These are phyloP conservation scores for Chalciporus chontae DNA, from an alignment of 768 basidiomycete species.

Conservation along the genomic window DNA sequence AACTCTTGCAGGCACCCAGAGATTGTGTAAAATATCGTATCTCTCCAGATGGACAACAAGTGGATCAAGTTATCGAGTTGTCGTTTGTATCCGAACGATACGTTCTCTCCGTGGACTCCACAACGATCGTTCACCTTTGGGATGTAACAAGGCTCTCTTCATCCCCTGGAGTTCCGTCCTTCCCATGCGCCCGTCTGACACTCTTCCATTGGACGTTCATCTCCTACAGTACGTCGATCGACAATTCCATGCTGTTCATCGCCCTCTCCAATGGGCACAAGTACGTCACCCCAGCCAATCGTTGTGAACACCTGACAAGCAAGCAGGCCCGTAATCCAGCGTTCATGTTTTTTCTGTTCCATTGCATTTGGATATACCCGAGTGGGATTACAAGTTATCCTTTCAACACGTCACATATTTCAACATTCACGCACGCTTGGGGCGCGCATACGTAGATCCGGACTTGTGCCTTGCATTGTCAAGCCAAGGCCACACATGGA, in stretches of 20 bases:
- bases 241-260: constrained; percentile 13
- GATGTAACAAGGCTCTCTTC: constrained; percentile 1
- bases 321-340: neutral
- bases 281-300: constrained; percentile 2
- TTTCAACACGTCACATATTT: constrained; percentile 7
- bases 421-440: neutral
- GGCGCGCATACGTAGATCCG: constrained; percentile 30
- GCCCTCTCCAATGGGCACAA: constrained; percentile 2
- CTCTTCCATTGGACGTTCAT: constrained; percentile 7
- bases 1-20: neutral
- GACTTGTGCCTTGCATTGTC: constrained; percentile 29
- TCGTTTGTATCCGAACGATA: constrained; percentile 10
- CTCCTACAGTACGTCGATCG: constrained; percentile 1
- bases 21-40: neutral
- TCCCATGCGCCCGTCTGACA: constrained; percentile 3
- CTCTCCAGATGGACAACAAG: neutral
- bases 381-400: neutral
- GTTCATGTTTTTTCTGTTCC: constrained; percentile 10
- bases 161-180: neutral
- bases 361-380: neutral
- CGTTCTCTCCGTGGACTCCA: constrained; percentile 8
- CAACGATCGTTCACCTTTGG: constrained; percentile 14
- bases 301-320: neutral
- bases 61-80: neutral
- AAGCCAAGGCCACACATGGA: constrained; percentile 18